These are phyloP conservation scores for Barnettozyma siamensis DNA, from an alignment of 805 yeast species.

Conservation along the genomic window DNA sequence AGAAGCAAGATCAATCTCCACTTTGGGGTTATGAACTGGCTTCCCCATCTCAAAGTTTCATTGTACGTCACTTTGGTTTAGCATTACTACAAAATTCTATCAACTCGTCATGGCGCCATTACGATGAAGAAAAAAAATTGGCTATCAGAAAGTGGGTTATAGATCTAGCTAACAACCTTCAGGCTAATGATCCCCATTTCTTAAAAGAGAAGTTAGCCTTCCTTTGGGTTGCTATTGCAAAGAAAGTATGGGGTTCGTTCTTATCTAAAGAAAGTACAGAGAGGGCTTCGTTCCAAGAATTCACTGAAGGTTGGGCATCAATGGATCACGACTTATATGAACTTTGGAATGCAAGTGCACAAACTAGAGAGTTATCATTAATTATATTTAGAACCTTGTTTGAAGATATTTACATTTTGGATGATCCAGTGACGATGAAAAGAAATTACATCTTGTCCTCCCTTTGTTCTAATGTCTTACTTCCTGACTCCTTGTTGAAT, in stretches of 20 bases:
- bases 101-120: constrained; percentile 45
- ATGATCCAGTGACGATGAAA: constrained; percentile 84
- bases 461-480: constrained; percentile 75
- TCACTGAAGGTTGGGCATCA: constrained; percentile 68
- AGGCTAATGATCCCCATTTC: constrained; percentile 76
- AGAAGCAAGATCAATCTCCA: constrained; percentile 77
- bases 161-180: constrained; percentile 60
- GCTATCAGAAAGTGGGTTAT: constrained; percentile 82
- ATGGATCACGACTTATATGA: constrained; percentile 77
- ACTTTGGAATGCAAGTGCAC: constrained; percentile 63
- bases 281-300: constrained; percentile 40
- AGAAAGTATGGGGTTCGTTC: constrained; percentile 83
- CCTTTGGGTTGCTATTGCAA: constrained; percentile 88
- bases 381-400: constrained; percentile 79
- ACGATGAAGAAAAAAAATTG: constrained; percentile 49
- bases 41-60: constrained; percentile 50
- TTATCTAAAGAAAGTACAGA: constrained; percentile 33
- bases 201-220: constrained; percentile 85
- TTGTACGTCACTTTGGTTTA: constrained; percentile 87
- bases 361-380: constrained; percentile 70
- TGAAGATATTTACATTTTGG: constrained; percentile 88
- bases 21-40: constrained; percentile 89
- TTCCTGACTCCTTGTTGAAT: constrained; percentile 61
- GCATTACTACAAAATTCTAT: constrained; percentile 73
- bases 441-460: constrained; percentile 75